These are phyloP conservation scores for Dryas alaskensis DNA, from an alignment of 306 rosid species.

Conservation along the genomic window DNA sequence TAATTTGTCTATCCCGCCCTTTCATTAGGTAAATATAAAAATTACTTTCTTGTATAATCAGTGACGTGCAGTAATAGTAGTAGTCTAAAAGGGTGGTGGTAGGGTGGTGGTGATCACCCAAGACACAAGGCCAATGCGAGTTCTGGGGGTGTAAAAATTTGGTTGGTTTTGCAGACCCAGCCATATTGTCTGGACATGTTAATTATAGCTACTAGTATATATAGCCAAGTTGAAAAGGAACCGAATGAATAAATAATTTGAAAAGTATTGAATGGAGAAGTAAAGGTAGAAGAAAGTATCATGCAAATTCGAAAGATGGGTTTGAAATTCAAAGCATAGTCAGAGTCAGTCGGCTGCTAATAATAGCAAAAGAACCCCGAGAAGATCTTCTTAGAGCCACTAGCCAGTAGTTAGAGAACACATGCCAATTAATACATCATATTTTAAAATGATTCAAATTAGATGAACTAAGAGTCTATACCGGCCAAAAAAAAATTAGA, in stretches of 20 bases:
- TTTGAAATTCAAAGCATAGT: background rate
- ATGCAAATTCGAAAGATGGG: background rate
- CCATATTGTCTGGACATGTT: too few species aligned
- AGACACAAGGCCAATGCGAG: background rate
- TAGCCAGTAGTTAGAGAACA: background rate
- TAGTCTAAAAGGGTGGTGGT: background rate
- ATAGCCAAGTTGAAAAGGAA: constrained; percentile 6
- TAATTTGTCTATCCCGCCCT: too few species aligned
- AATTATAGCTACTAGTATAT: background rate
- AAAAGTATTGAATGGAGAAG: background rate
- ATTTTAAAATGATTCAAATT: too few species aligned
- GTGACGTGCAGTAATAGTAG: background rate
- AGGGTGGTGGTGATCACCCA: background rate
- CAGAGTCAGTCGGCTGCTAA: constrained; percentile 2
- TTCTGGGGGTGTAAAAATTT: constrained; percentile 16
- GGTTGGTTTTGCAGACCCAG: constrained; percentile 19
- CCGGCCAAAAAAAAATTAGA: too few species aligned
- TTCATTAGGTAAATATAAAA: too few species aligned
- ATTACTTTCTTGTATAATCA: background rate
- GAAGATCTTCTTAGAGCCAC: background rate
- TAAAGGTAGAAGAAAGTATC: background rate
- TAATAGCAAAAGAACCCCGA: background rate
- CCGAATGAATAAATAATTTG: constrained; percentile 14
- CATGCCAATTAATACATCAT: background rate
- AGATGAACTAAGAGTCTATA: too few species aligned